Percentiles rank a stretch among this genome's conserved stretches.
Conservation (phyloP, 2,329 filamentous ascomycete genomes). For the Exophiala calicioides region DNA sequence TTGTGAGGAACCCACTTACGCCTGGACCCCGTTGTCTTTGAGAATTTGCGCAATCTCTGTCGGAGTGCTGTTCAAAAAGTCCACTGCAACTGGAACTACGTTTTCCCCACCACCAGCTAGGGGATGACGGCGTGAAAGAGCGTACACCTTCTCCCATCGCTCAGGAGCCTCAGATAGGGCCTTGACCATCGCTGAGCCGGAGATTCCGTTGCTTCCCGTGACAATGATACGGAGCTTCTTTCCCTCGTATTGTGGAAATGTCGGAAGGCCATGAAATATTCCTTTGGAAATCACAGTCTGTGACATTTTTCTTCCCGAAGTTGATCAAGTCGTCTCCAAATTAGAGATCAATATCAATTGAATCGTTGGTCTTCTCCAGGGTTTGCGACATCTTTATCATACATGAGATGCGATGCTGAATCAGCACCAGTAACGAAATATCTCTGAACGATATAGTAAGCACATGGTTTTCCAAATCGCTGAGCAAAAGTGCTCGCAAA, state of each 20-base stretch:
- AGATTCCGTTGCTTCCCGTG: conserved; percentile 57
- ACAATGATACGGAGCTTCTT: conserved; percentile 53
- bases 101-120: conserved; percentile 38
- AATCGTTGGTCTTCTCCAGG: too few species aligned
- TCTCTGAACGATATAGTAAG: too few species aligned
- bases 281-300: conserved; percentile 33
- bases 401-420: too few species aligned
- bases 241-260: conserved; percentile 38
- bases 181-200: conserved; percentile 53
- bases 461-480: too few species aligned
- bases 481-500: too few species aligned
- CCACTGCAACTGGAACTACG: conserved; percentile 44
- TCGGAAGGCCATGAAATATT: conserved; percentile 54
- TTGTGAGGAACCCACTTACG: conserved; percentile 7
- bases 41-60: conserved; percentile 31
- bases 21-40: conserved; percentile 30
- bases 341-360: too few species aligned
- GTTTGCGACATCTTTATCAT: too few species aligned
- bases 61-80: conserved; percentile 34
- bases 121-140: conserved; percentile 50
- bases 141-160: conserved; percentile 56
- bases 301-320: conserved; percentile 8
- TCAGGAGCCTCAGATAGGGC: conserved; percentile 46
- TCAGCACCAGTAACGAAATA: too few species aligned
- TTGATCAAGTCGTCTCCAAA: too few species aligned